phyloP scores from a whole-genome alignment of 2,329 filamentous ascomycete genomes.

The Alternaria longipes region DNA sequence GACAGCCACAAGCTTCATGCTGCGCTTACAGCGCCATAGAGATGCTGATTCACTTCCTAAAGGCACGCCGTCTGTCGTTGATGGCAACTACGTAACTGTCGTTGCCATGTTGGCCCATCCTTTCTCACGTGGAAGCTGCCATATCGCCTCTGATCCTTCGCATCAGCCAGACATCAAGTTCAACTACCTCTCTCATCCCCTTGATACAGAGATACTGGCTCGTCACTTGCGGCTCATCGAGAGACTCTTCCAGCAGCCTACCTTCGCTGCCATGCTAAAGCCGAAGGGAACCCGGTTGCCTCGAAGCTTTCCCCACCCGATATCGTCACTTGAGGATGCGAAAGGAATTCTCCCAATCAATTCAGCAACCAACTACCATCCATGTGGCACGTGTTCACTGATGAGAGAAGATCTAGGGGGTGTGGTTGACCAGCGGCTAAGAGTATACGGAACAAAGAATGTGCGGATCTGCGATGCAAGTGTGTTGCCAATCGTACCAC shows the following conservation, averaged over 20 bases:
- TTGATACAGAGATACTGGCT: constrained; percentile 55
- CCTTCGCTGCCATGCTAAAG: constrained; percentile 20
- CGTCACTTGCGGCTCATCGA: constrained; percentile 51
- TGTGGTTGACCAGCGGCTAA: constrained; percentile 41
- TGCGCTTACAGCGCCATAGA: constrained; percentile 24
- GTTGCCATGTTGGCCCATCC: constrained; percentile 43
- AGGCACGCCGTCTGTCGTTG: constrained; percentile 18
- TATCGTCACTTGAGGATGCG: constrained; percentile 24
- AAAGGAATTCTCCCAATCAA: constrained; percentile 25
- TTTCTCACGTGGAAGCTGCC: constrained; percentile 54
- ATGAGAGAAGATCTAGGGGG: constrained; percentile 39
- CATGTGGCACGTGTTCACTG: constrained; percentile 48
- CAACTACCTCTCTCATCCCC: constrained; percentile 56
- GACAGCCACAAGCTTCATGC: constrained; percentile 28
- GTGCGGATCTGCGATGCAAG: constrained; percentile 43
- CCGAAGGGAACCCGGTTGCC: constrained; percentile 22
- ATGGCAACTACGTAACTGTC: constrained; percentile 30
- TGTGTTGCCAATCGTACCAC: constrained; percentile 35
- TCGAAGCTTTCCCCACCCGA: constrained; percentile 23
- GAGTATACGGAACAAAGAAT: constrained; percentile 44
- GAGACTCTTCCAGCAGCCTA: constrained; percentile 24
- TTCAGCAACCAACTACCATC: constrained; percentile 37
- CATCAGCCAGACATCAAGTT: constrained; percentile 52
- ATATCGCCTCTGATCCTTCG: constrained; percentile 48
- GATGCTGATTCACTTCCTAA: constrained; percentile 20